These are phyloP conservation scores for Aspergillus sp. DNA, from an alignment of 2,329 filamentous ascomycete species.

Conservation along the genomic window DNA sequence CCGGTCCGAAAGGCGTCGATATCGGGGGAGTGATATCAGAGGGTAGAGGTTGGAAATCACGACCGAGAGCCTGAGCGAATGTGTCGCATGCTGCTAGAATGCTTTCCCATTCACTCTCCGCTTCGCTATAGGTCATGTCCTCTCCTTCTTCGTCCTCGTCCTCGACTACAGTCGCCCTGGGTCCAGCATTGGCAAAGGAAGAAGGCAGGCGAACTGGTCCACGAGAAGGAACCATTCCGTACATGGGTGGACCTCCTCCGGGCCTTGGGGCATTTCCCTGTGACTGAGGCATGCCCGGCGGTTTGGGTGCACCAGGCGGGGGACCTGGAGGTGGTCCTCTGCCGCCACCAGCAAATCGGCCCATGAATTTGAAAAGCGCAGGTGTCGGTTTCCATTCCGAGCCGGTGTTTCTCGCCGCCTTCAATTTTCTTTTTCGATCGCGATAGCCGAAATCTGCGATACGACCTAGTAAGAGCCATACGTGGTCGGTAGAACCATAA, in stretches of 20 bases:
- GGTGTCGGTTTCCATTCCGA: conserved; percentile 52
- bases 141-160: conserved; percentile 52
- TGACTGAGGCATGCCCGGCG: conserved; percentile 8
- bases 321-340: conserved; percentile 8
- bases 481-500: conserved; percentile 84
- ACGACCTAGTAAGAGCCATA: conserved; percentile 75
- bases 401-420: conserved; percentile 56
- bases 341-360: conserved; percentile 18
- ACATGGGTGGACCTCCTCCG: conserved; percentile 35
- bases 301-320: conserved; percentile 5
- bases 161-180: conserved; percentile 13
- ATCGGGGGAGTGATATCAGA: conserved; percentile 60
- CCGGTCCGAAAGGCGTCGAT: conserved; percentile 73
- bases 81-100: conserved; percentile 38
- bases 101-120: conserved; percentile 69
- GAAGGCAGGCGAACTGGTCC: conserved; percentile 40
- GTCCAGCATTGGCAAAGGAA: conserved; percentile 50
- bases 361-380: conserved; percentile 41
- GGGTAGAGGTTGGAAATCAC: conserved; percentile 70
- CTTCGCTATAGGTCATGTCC: conserved; percentile 61
- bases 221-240: conserved; percentile 44
- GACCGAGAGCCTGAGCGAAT: conserved; percentile 58
- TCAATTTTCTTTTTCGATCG: conserved; percentile 74
- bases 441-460: conserved; percentile 72
- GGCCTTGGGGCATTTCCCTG: conserved; percentile 5